Evolutionary conservation across 306 rosid genomes (phyloP), one percentile per base, ranked within the genome.

Genomic region (Glycine soja): DNA sequence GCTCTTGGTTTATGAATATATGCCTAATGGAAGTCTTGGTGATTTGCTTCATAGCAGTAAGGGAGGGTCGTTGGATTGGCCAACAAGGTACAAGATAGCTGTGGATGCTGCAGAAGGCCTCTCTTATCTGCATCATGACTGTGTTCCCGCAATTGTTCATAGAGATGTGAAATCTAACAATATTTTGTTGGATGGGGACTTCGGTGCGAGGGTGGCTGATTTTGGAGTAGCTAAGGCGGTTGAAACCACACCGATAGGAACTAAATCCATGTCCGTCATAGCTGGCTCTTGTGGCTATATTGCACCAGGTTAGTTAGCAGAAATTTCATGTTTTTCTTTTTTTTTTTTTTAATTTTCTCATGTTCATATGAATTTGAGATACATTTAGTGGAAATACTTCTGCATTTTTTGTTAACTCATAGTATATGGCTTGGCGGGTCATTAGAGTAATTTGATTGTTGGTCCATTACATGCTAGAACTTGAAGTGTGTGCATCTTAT

Each of bases 231-330:
- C 99, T 34, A 90, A 88, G 90, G 94, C 65, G 1, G 91, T 95
- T 0, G 98, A 95, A 82, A 81, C 87, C 14, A 61, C 91, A 0
- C 85, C 83, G 0, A 88, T 86, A 79, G 96, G 92, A 13, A 84
- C 83, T 34, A 89, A 91, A 82, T 87, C 99, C 77, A 95, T 91
- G 98, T 93, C 99, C 0, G 78, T 86, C 75, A 90, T 95, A 38
- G 97, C 98, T 13, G 99, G 99, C 40, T 95, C 99, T 36, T 95
- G 97, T 83, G 99, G 99, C 10, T 95, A 95, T 86, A 95, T 95
- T 54, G 99, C 99, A 59, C 99, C 99, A 87, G 99, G 99, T 95
- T 86, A 73, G 99, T 93, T 86, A 73, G 83, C 74, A n/a, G 16
- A 63, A 67, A 19, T 77, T 81, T 76, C 36, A 34, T 57, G 15